Evolutionary conservation across 805 yeast genomes (phyloP).

Genomic region (Cyberlindnera xishuangbannaensis): DNA sequence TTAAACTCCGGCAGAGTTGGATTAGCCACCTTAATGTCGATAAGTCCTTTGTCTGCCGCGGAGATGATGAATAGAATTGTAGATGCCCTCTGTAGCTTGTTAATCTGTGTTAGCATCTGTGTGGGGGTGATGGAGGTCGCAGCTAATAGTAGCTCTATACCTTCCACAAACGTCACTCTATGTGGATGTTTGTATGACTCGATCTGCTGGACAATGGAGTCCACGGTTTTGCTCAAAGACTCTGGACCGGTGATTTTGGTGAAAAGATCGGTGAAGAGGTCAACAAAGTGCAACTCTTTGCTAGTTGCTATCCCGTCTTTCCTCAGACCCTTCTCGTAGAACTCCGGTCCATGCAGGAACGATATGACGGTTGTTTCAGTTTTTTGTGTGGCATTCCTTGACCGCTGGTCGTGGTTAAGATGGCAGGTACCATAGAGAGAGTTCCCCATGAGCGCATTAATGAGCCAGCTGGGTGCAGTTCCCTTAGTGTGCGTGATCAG

Average conservation of each 20-base stretch:
- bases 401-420: slow-evolving; percentile 16
- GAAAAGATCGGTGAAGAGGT: slow-evolving; percentile 43
- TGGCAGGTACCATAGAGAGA: slow-evolving; percentile 22
- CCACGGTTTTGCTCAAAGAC: slow-evolving; percentile 12
- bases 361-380: slow-evolving; percentile 30
- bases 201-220: slow-evolving; percentile 7
- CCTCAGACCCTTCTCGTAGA: slow-evolving; percentile 30
- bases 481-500: slow-evolving; percentile 39
- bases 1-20: slow-evolving; percentile 32
- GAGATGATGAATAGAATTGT: slow-evolving; percentile 33
- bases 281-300: slow-evolving; percentile 34
- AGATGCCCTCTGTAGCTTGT: slow-evolving; percentile 30
- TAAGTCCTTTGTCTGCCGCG: slow-evolving; percentile 35
- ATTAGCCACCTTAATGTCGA: slow-evolving; percentile 26
- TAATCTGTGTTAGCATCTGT: slow-evolving; percentile 30
- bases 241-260: slow-evolving; percentile 26
- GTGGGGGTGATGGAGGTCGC: slow-evolving; percentile 35
- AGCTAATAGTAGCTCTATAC: slow-evolving; percentile 40
- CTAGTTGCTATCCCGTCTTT: slow-evolving; percentile 36
- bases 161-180: slow-evolving; percentile 37
- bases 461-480: slow-evolving; percentile 61
- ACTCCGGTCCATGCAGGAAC: slow-evolving; percentile 28
- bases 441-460: slow-evolving; percentile 50
- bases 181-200: slow-evolving; percentile 1
- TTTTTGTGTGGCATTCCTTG: slow-evolving; percentile 1